Conservation (phyloP, 768 basidiomycete species). For the Candolleomyces eurysporus region DNA sequence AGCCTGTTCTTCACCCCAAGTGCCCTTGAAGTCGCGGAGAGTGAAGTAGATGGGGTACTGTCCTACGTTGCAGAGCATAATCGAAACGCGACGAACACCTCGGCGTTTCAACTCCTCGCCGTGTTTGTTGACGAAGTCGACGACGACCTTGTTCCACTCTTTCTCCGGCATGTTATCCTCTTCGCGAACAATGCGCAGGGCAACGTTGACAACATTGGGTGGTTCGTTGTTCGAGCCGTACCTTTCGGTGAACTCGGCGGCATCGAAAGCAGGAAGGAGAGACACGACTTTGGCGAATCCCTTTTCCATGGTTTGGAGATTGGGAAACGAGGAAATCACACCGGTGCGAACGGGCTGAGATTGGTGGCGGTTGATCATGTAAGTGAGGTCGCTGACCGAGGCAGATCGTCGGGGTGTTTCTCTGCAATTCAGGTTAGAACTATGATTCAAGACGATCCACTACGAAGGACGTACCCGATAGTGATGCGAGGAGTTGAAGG, state of each 20-base stretch:
- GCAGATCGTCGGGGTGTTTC: conserved; percentile 59
- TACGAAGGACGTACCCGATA: conserved; percentile 34
- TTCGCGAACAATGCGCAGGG: conserved; percentile 83
- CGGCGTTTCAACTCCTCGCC: conserved; percentile 59
- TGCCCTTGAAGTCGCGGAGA: conserved; percentile 66
- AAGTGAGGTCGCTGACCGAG: conserved; percentile 94
- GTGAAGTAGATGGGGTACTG: conserved; percentile 96
- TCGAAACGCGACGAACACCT: conserved; percentile 89
- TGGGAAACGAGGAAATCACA: conserved; percentile 88
- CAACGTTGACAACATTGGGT: conserved; percentile 93
- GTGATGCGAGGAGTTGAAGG: conserved; percentile 76
- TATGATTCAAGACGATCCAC: conserved; percentile 1
- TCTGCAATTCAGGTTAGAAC: conserved; percentile 43
- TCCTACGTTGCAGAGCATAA: conserved; percentile 87
- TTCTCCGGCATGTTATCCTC: conserved; percentile 75
- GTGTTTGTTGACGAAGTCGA: conserved; percentile 69
- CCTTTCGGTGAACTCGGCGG: conserved; percentile 68
- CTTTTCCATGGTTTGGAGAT: conserved; percentile 59
- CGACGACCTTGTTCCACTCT: conserved; percentile 72
- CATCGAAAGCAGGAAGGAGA: conserved; percentile 72
- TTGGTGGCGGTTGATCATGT: conserved; percentile 83
- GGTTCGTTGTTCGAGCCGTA: conserved; percentile 72
- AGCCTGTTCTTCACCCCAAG: conserved; percentile 92
- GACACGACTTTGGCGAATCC: conserved; percentile 76
- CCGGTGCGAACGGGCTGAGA: conserved; percentile 89